Percentiles rank a stretch among this genome's conserved stretches.
Conservation (phyloP, 2,329 filamentous ascomycete genomes). For the Didymella segeticola region DNA sequence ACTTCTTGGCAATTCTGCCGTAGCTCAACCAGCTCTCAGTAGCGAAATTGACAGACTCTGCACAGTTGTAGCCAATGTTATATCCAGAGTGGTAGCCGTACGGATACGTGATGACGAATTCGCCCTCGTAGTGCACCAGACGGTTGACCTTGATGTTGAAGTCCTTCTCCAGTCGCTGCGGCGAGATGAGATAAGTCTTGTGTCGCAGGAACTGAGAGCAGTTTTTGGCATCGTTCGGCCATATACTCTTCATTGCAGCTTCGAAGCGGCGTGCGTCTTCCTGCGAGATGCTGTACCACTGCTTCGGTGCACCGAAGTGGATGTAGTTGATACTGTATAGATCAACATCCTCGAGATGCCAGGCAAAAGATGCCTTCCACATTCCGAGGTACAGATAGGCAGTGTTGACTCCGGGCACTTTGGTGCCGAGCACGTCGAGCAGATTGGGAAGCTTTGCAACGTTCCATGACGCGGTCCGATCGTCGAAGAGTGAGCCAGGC, state of each 20-base stretch:
- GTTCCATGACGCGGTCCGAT: conserved; percentile 86
- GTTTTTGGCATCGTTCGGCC: conserved; percentile 92
- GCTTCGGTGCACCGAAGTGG: conserved; percentile 97
- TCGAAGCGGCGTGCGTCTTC: conserved; percentile 93
- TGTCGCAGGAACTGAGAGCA: conserved; percentile 96
- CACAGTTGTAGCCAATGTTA: conserved; percentile 97
- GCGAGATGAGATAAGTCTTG: conserved; percentile 97
- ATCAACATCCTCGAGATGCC: conserved; percentile 98
- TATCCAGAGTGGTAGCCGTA: conserved; percentile 99
- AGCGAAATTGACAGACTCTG: conserved; percentile 98
- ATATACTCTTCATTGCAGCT: conserved; percentile 91
- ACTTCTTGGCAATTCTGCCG: conserved; percentile 94
- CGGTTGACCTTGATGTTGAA: conserved; percentile 97
- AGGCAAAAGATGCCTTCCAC: conserved; percentile 99
- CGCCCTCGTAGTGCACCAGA: conserved; percentile 91
- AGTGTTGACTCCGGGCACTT: conserved; percentile 96
- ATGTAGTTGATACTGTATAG: conserved; percentile 99
- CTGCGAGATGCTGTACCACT: conserved; percentile 99
- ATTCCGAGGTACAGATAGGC: conserved; percentile 97
- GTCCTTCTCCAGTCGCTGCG: conserved; percentile 81
- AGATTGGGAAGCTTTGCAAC: conserved; percentile 93
- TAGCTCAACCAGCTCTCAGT: conserved; percentile 94
- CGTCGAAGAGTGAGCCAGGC: conserved; percentile 92
- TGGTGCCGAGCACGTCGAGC: conserved; percentile 90
- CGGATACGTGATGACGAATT: conserved; percentile 98